Conservation (phyloP, 2,329 filamentous ascomycete genomes). For the Phialophora tarda region DNA sequence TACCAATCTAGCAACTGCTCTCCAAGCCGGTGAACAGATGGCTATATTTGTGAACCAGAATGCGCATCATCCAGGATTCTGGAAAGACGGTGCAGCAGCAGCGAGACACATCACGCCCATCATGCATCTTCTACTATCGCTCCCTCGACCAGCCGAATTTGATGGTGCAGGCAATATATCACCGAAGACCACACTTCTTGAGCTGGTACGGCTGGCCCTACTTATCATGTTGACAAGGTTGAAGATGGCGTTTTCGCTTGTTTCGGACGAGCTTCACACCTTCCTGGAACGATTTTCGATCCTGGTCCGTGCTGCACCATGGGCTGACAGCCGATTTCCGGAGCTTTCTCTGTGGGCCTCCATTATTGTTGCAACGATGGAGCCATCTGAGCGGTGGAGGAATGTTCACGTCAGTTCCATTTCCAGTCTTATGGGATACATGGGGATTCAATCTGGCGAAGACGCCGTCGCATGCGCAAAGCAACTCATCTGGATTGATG, state of each 20-base stretch:
- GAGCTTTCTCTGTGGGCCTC: constrained; percentile 19
- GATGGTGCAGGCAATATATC: not conserved
- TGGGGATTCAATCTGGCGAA: constrained; percentile 3
- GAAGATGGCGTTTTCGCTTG: constrained; percentile 17
- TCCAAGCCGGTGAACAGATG: not conserved
- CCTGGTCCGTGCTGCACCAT: not conserved
- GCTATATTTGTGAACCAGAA: constrained; percentile 13
- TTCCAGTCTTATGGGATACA: constrained; percentile 1
- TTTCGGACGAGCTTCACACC: constrained; percentile 14
- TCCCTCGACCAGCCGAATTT: constrained; percentile 8
- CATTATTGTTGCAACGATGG: constrained; percentile 8
- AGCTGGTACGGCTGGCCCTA: constrained; percentile 19
- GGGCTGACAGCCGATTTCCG: constrained; percentile 1
- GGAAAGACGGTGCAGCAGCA: constrained; percentile 16
- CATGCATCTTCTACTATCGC: constrained; percentile 23
- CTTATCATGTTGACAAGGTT: constrained; percentile 22
- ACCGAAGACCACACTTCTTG: not conserved
- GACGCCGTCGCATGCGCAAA: constrained; percentile 12
- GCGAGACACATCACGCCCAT: constrained; percentile 18
- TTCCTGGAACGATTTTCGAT: constrained; percentile 10
- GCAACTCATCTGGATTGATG: constrained; percentile 17
- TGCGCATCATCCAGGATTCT: constrained; percentile 5
- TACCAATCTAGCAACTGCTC: not conserved
- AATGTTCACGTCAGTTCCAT: not conserved
- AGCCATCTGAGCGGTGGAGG: not conserved